Evolutionary conservation across 176 grass and related monocot species (phyloP), one percentile per base, ranked within the genome.

Genomic region (Cenchrus fungigraminus): DNA sequence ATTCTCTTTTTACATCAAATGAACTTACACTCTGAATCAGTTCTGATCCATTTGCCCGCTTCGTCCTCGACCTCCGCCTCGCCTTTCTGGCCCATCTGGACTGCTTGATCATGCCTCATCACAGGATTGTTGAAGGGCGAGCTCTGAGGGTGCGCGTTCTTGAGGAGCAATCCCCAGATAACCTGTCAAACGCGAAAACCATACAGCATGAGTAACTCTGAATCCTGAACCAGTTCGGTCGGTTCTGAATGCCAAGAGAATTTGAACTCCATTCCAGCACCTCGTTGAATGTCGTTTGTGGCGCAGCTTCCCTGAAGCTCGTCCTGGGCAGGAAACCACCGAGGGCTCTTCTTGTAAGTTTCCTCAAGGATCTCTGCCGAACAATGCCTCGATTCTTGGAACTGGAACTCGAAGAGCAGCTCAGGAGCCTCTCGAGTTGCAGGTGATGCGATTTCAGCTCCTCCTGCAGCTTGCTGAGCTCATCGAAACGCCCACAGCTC

Each of bases 11-110:
- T 68, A 28, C 61, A 49, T 69, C 13, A 46, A 42, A 45, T 61
- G 31, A 65, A 89, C 92, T 91, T 92, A 94, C 92, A 94, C 22
- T 94, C 86, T 67, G 95, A 97, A 94, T 98, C 95, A 52, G 95
- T 95, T 87, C 61, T 93, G 82, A 98, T 92, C 93, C 95, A 98
- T 64, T 87, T 95, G 31, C 82, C 77, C 10, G 34, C 22, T 49
- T 93, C 81, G n/a, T 71, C 61, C 2, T 74, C 72, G 13, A 51
- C 68, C 16, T 43, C n/a, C 6, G 52, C 65, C 2, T 50, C 46
- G 3, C 53, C 44, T 74, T 89, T 66, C 40, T 31, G 16, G n/a
- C 16, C 68, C 58, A 44, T 84, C 67, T 82, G 74, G 12, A 34
- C 43, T 3, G 71, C 77, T 68, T 58, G 73, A 61, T 87, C 47